A percentile compares a stretch with the other conserved stretches of the same genome.
phyloP scores from a whole-genome alignment of 176 grass and related monocot genomes.

The Aegilops tauschii region DNA sequence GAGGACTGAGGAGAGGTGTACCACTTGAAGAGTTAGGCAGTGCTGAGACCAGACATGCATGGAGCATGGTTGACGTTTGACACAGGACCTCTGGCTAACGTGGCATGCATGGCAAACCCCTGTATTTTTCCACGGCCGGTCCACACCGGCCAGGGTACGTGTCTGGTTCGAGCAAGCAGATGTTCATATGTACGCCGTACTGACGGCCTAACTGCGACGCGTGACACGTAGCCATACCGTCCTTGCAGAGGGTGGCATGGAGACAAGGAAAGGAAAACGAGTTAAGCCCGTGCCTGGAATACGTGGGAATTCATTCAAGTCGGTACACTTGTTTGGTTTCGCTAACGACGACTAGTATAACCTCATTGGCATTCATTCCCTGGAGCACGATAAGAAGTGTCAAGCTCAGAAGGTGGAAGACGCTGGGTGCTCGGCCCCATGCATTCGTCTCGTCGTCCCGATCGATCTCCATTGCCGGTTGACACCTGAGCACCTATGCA shows the following conservation, averaged over 20 bases:
- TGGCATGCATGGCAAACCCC: background rate
- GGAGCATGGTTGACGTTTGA: background rate
- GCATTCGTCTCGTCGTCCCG: background rate
- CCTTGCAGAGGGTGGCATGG: too few relatives aligned
- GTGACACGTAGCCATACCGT: background rate
- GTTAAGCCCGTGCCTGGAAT: too few relatives aligned
- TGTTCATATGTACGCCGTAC: too few relatives aligned
- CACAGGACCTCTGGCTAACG: background rate
- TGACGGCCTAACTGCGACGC: background rate
- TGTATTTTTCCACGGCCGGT: background rate
- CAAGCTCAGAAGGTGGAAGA: background rate
- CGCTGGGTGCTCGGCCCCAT: background rate
- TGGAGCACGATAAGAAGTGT: background rate
- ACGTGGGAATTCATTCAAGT: too few relatives aligned
- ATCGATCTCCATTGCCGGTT: background rate
- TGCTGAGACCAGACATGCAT: background rate
- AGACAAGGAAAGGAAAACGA: too few relatives aligned
- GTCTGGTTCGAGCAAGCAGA: background rate
- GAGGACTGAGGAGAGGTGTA: background rate
- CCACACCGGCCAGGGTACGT: background rate
- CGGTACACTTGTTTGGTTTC: too few relatives aligned
- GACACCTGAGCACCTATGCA: background rate
- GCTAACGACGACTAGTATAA: too few relatives aligned
- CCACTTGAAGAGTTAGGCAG: background rate
- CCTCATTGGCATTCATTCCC: background rate